A percentile compares a stretch with the other conserved stretches of the same genome.
Conservation (phyloP, 2,329 filamentous ascomycete genomes). For the Ophiostoma tasmaniense region DNA sequence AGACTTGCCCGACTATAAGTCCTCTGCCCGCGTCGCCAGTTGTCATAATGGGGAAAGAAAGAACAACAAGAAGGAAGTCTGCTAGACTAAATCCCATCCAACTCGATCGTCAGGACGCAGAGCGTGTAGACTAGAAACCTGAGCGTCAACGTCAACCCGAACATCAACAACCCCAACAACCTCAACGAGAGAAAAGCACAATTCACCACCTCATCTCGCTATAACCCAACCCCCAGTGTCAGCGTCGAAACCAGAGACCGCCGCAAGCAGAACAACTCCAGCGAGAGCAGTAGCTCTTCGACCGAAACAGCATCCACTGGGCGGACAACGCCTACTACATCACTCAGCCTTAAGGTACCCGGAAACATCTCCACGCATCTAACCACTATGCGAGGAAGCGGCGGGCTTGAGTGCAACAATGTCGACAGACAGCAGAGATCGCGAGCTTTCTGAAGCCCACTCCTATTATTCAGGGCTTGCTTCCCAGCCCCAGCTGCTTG, state of each 20-base stretch:
- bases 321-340: background rate
- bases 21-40: no score
- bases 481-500: background rate
- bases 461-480: background rate
- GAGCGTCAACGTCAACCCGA: no score
- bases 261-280: background rate
- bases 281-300: background rate
- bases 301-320: background rate
- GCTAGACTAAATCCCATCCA: no score
- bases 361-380: background rate
- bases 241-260: background rate
- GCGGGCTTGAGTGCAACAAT: background rate
- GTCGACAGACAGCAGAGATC: background rate
- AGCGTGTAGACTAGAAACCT: no score
- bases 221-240: background rate
- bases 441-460: background rate
- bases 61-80: no score
- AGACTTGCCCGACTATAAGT: no score
- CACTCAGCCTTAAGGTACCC: background rate
- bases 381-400: background rate
- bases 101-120: no score
- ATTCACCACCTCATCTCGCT: no score
- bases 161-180: no score
- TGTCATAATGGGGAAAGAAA: no score
- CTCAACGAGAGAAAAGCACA: no score